Evolutionary conservation across 768 basidiomycete species (phyloP).

Genomic region (Austroboletus eburneus): DNA sequence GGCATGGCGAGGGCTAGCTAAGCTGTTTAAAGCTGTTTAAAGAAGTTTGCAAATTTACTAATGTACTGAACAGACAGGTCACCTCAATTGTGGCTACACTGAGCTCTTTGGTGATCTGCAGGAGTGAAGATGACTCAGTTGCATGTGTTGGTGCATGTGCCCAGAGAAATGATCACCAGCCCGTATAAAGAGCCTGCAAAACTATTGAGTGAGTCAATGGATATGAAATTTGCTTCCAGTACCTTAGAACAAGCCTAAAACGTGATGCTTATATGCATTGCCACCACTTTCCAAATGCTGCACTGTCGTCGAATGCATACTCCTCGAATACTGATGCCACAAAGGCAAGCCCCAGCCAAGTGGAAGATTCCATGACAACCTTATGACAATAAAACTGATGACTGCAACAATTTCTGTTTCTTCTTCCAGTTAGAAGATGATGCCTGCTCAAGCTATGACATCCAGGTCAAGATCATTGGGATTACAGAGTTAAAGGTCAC

Average conservation of each 20-base stretch:
- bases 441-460: conserved; percentile 10
- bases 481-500: conserved; percentile 1
- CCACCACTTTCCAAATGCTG: conserved; percentile 32
- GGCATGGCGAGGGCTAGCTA: too few species aligned
- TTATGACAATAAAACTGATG: conserved; percentile 22
- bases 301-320: not conserved
- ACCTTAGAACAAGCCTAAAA: conserved; percentile 24
- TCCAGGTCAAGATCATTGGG: conserved; percentile 19
- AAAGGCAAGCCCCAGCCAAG: conserved; percentile 4
- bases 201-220: conserved; percentile 16
- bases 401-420: conserved; percentile 9
- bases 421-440: not conserved
- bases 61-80: conserved; percentile 46
- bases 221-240: conserved; percentile 8
- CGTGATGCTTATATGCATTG: conserved; percentile 53
- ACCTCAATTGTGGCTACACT: conserved; percentile 47
- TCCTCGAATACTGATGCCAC: not conserved
- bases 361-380: conserved; percentile 26
- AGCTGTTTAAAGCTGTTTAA: too few species aligned
- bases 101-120: conserved; percentile 22
- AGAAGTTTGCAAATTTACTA: too few species aligned
- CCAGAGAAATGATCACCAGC: conserved; percentile 7
- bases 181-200: conserved; percentile 8
- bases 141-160: conserved; percentile 9
- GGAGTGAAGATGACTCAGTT: not conserved